These are phyloP conservation scores for Mycena chlorophos DNA, from an alignment of 768 basidiomycete species.

Conservation along the genomic window DNA sequence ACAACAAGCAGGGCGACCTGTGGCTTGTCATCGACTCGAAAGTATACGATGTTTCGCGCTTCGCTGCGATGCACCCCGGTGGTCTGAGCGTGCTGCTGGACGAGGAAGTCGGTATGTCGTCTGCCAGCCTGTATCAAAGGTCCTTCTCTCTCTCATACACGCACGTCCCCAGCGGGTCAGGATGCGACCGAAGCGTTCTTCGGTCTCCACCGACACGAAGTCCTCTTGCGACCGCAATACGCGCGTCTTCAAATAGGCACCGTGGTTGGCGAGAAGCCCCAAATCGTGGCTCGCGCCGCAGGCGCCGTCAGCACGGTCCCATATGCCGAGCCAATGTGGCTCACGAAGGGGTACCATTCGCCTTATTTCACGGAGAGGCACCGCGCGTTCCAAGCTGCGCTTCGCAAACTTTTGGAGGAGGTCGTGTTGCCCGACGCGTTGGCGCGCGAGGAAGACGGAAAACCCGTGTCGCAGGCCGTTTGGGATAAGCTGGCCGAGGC, in stretches of 20 bases:
- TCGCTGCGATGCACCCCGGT: slow-evolving; percentile 82
- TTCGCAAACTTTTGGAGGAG: slow-evolving; percentile 75
- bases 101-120: slow-evolving; percentile 62
- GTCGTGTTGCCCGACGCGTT: slow-evolving; percentile 56
- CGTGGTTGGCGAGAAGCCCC: slow-evolving; percentile 54
- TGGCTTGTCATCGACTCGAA: slow-evolving; percentile 54
- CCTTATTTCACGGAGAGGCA: slow-evolving; percentile 53
- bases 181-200: slow-evolving; percentile 56
- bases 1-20: background rate
- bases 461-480: slow-evolving; percentile 58
- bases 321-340: slow-evolving; percentile 79
- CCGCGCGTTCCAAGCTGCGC: slow-evolving; percentile 56
- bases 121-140: no score
- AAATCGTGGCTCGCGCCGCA: slow-evolving; percentile 42
- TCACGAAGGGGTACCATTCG: slow-evolving; percentile 12
- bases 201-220: slow-evolving; percentile 32
- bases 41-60: slow-evolving; percentile 81
- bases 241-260: slow-evolving; percentile 62
- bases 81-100: slow-evolving; percentile 76
- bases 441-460: slow-evolving; percentile 64
- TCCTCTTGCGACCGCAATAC: slow-evolving; percentile 47
- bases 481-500: slow-evolving; percentile 64
- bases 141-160: no score
- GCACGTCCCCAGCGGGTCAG: no score
- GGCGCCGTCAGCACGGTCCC: slow-evolving; percentile 67